Base-by-base conservation (phyloP, 352 stramenopile species). In the Phytophthora cactorum region DNA sequence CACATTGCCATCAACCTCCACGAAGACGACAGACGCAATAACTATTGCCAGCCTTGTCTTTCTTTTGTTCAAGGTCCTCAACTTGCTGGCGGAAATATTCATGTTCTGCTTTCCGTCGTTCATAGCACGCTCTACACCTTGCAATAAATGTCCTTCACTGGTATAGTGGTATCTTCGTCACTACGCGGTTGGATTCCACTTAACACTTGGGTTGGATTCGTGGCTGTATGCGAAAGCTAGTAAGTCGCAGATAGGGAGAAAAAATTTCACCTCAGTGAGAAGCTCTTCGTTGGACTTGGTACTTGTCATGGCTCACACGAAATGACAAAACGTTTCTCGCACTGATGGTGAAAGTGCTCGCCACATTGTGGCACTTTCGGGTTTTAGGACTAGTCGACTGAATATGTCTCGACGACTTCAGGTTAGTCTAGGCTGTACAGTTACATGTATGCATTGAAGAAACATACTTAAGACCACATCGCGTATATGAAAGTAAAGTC, bases 51-150 rank as follows among this genome's bases (percentile, higher is more conserved):
- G 12, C 29, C 6, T 28, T 27, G 15, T 5, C 15, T 10, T 43
- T 55, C 11, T 43, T 31, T 44, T 43, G 28, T 43, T 55, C 14
- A 39, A 55, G 29, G 3, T 43, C 15, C 9, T 55, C 5, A 1
- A 55, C 49, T 28, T 55, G 27, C 11, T 38, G 46, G 25, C 46
- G 46, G 11, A 53, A 27, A 39, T 38, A 52, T 39, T 61, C 32
- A 34, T 59, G 43, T 44, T 74, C 65, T 17, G 51, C 36, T 54
- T 65, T 68, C 25, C 54, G 60, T n/a, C 58, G 54, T 22, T 74
- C 43, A 29, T 62, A 66, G 29, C 74, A 74, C 4, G 31, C 43
- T 34, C 57, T 62, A 29, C 43, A 56, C 4, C 47, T 43, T 49
- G 28, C 28, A 46, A 32, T 54, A 32, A 3, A 43, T 64, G 25